Percentiles rank a stretch among this genome's conserved stretches.
Evolutionary conservation across 129 eudicot species (phyloP).

Genomic region (sunflower (Helianthus annuus)): DNA sequence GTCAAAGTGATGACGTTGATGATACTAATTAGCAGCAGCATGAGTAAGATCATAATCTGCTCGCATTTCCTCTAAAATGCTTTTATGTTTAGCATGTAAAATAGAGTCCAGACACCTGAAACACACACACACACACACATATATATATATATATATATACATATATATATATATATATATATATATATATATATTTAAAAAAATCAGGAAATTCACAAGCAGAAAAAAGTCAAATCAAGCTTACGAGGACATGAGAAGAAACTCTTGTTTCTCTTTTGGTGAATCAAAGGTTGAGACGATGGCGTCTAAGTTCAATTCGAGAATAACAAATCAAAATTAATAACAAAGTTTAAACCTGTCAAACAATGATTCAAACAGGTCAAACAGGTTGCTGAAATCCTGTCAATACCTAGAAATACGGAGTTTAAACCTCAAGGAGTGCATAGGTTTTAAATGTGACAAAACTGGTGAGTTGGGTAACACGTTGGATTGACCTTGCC

Average conservation of each 20-base stretch:
- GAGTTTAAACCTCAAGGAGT: background rate
- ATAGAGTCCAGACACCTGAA: slow-evolving; percentile 90
- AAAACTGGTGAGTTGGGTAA: background rate
- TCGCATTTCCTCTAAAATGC: slow-evolving; percentile 88
- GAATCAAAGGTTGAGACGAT: slow-evolving; percentile 47
- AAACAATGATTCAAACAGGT: slow-evolving; percentile 72
- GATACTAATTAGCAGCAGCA: background rate
- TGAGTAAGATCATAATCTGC: slow-evolving; percentile 64
- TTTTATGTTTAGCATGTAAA: slow-evolving; percentile 92
- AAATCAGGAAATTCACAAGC: too few species aligned
- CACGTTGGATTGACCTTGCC: too few species aligned
- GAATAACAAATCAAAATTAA: too few species aligned
- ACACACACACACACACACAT: background rate
- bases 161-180: too few species aligned
- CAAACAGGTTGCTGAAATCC: slow-evolving; percentile 94
- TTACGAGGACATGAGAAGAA: slow-evolving; percentile 55
- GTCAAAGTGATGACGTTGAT: too few species aligned
- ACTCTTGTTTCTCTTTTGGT: slow-evolving; percentile 35
- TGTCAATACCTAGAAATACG: slow-evolving; percentile 24
- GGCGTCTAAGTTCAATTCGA: slow-evolving; percentile 57
- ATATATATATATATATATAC: too few species aligned
- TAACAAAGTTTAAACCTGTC: too few species aligned
- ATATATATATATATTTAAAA: too few species aligned
- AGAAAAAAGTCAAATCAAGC: slow-evolving; percentile 17
- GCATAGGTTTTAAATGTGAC: background rate